Percentiles rank a stretch among this genome's conserved stretches.
phyloP scores from a whole-genome alignment of 2,329 filamentous ascomycete species.

The Capronia americana region DNA sequence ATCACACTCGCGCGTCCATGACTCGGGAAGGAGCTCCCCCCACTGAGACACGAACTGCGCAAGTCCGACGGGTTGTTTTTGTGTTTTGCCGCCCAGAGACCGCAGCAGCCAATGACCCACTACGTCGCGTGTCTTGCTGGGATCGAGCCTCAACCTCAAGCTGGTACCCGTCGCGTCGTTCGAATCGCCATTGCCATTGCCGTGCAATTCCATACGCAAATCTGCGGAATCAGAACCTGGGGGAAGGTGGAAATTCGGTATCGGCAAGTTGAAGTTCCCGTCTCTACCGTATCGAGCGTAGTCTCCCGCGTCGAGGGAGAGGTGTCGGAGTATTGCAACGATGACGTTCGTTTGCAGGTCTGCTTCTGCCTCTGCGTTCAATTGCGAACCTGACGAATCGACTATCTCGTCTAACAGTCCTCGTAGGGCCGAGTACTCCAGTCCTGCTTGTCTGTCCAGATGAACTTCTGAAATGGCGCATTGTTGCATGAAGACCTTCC shows the following conservation, averaged over 20 bases:
- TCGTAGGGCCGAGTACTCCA: neutral
- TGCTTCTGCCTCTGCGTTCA: conserved; percentile 10
- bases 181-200: neutral
- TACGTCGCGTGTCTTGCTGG: neutral
- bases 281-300: neutral
- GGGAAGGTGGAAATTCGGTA: neutral
- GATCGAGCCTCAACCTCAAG: conserved; percentile 7
- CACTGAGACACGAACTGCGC: conserved; percentile 29
- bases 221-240: neutral
- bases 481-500: conserved; percentile 32
- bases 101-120: conserved; percentile 27
- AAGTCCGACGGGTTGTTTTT: neutral
- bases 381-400: neutral
- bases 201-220: neutral
- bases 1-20: conserved; percentile 33
- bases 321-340: conserved; percentile 26
- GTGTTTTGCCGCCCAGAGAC: neutral
- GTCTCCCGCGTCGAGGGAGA: neutral
- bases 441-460: conserved; percentile 13
- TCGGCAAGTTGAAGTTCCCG: neutral
- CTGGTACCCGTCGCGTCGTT: neutral
- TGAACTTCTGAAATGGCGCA: conserved; percentile 27
- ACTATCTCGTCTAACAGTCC: conserved; percentile 15
- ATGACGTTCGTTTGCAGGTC: conserved; percentile 14
- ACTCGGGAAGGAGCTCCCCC: conserved; percentile 31